Evolutionary conservation across 2,329 filamentous ascomycete genomes (phyloP).

Genomic region (Fonsecaea pugnacius): DNA sequence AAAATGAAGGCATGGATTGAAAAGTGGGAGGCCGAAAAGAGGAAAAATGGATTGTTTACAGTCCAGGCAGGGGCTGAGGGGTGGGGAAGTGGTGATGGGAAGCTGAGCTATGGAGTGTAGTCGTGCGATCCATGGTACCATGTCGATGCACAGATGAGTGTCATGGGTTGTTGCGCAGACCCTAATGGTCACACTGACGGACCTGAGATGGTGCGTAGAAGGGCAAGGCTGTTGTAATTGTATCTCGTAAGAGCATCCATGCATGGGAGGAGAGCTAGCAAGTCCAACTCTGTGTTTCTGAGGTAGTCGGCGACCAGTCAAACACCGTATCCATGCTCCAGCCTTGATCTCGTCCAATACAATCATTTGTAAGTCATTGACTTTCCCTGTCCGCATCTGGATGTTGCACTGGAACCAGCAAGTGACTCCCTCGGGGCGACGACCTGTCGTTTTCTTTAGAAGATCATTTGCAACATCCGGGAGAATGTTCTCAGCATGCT

Average conservation of each 20-base stretch:
- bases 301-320: not conserved
- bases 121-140: not conserved
- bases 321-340: not conserved
- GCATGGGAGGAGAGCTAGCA: not conserved
- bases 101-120: constrained; percentile 33
- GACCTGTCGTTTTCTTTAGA: not conserved
- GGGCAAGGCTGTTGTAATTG: not conserved
- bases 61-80: constrained; percentile 42
- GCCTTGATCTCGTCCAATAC: not conserved
- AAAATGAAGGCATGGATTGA: constrained; percentile 70
- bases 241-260: not conserved
- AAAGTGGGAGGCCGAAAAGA: constrained; percentile 65
- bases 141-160: not conserved
- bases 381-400: not conserved
- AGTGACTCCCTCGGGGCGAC: not conserved
- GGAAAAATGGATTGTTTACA: constrained; percentile 64
- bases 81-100: constrained; percentile 38
- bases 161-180: not conserved
- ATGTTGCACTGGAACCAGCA: not conserved
- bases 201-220: not conserved
- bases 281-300: not conserved
- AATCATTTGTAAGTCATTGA: not conserved
- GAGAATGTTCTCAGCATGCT: not conserved
- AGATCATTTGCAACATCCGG: not conserved
- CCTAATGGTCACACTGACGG: not conserved